Percentiles rank a stretch among this genome's conserved stretches.
phyloP scores from a whole-genome alignment of 1,284 basidiomycete genomes.

The Cutaneotrichosporon dermatis region DNA sequence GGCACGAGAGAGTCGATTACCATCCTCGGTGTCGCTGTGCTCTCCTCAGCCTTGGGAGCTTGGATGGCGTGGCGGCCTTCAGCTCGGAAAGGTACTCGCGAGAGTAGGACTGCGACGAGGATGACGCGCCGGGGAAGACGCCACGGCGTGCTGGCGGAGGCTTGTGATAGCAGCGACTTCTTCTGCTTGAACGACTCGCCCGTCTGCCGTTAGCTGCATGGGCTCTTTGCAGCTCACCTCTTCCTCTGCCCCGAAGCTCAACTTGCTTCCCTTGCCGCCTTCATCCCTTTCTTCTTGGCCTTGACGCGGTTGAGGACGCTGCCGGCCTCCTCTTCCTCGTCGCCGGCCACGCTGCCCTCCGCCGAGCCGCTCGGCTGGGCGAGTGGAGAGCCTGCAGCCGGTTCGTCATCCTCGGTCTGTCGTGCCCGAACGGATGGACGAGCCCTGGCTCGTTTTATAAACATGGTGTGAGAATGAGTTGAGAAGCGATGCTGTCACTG shows the following conservation, averaged over 20 bases:
- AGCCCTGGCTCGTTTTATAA: conserved; percentile 44
- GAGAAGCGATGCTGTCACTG: neutral
- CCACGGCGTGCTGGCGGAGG: conserved; percentile 27
- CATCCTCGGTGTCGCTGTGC: conserved; percentile 22
- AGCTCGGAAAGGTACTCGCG: conserved; percentile 73
- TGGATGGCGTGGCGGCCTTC: conserved; percentile 70
- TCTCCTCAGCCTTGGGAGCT: conserved; percentile 49
- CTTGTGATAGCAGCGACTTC: conserved; percentile 47
- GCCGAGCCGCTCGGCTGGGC: conserved; percentile 25
- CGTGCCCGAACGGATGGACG: conserved; percentile 34
- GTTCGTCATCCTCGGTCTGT: conserved; percentile 31
- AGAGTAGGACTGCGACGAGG: conserved; percentile 56
- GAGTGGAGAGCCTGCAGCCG: conserved; percentile 26
- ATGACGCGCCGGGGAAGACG: conserved; percentile 42
- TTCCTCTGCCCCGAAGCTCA: conserved; percentile 81
- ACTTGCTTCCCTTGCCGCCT: conserved; percentile 38
- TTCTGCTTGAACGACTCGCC: conserved; percentile 41
- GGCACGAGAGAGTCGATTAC: conserved; percentile 23
- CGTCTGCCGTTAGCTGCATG: conserved; percentile 9
- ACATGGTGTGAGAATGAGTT: conserved; percentile 26
- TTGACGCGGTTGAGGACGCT: conserved; percentile 45
- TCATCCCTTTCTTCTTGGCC: conserved; percentile 31
- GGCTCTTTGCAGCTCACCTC: conserved; percentile 19
- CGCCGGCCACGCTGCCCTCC: conserved; percentile 4
- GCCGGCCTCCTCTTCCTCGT: conserved; percentile 21